Percentiles rank a stretch among this genome's conserved stretches.
Evolutionary conservation across 2,329 filamentous ascomycete genomes (phyloP).

Genomic region (Claviceps citrina): DNA sequence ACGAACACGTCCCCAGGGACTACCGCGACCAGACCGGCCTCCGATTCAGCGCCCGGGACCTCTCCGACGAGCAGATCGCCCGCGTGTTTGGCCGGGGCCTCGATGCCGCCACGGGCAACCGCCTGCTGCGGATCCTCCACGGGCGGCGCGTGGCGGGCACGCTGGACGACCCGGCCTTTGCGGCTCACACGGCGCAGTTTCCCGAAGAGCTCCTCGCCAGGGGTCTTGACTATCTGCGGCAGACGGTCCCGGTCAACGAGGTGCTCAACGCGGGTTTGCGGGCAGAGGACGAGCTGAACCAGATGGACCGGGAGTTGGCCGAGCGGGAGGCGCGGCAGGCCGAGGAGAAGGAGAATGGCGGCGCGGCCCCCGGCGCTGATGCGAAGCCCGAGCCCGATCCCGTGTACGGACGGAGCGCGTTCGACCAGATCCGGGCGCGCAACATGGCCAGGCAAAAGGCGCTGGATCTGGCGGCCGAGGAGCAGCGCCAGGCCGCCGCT

Average conservation of each 20-base stretch:
- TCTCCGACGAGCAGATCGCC: conserved; percentile 31
- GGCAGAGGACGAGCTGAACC: conserved; percentile 45
- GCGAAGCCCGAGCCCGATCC: conserved; percentile 20
- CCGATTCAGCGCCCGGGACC: conserved; percentile 33
- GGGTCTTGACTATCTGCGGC: conserved; percentile 41
- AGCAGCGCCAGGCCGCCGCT: no score
- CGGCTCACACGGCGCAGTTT: conserved; percentile 31
- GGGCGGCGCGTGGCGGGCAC: conserved; percentile 49
- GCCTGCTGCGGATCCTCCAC: conserved; percentile 42
- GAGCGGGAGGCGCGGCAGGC: conserved; percentile 12
- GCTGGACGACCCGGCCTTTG: conserved; percentile 40
- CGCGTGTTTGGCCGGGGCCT: conserved; percentile 36
- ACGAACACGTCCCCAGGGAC: conserved; percentile 39
- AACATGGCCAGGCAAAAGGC: conserved; percentile 35
- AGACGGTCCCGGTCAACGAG: conserved; percentile 41
- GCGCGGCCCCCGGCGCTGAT: no score
- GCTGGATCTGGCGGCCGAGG: conserved; percentile 28
- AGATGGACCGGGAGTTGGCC: conserved; percentile 28
- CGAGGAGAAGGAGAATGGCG: conserved; percentile 9
- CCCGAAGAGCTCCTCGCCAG: conserved; percentile 24
- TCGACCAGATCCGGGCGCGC: conserved; percentile 41
- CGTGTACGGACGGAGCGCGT: conserved; percentile 41
- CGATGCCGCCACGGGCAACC: conserved; percentile 31
- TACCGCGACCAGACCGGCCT: conserved; percentile 43
- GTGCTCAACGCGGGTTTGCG: conserved; percentile 43